Conservation (phyloP, 2,329 filamentous ascomycete species). For the Colletotrichum acutatum region DNA sequence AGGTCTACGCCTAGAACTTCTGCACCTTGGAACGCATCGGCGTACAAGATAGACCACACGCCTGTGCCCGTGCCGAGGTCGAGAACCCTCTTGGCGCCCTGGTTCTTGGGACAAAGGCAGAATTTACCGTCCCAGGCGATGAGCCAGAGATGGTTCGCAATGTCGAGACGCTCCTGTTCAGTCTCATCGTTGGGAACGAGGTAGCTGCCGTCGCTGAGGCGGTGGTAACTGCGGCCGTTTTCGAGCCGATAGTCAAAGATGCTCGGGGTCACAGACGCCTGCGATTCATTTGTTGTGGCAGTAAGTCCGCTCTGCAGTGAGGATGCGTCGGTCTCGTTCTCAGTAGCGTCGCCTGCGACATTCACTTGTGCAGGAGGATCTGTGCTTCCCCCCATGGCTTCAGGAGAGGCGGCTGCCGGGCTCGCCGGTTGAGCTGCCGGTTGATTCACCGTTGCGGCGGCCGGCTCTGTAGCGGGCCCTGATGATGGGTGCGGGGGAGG, state of each 20-base stretch:
- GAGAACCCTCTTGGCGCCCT: slow-evolving; percentile 30
- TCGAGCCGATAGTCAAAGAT: slow-evolving; percentile 31
- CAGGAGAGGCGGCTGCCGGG: neutral
- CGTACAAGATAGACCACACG: slow-evolving; percentile 52
- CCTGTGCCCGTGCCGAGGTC: slow-evolving; percentile 45
- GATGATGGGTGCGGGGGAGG: no score
- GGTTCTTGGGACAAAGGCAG: slow-evolving; percentile 38
- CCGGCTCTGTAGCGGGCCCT: no score
- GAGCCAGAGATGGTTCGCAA: slow-evolving; percentile 65
- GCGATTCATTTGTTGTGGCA: neutral
- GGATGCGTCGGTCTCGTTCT: neutral
- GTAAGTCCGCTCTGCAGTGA: neutral
- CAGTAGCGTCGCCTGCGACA: neutral
- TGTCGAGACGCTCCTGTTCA: slow-evolving; percentile 65
- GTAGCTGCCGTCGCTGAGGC: slow-evolving; percentile 43
- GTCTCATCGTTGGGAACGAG: slow-evolving; percentile 47
- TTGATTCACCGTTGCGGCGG: neutral
- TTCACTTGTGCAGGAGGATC: neutral
- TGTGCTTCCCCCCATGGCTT: neutral
- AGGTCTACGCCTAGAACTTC: slow-evolving; percentile 48
- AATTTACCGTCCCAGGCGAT: slow-evolving; percentile 55
- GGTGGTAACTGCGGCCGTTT: slow-evolving; percentile 33
- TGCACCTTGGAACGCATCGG: slow-evolving; percentile 48
- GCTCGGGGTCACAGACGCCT: neutral
- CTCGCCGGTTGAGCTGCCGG: neutral